A percentile compares a stretch with the other conserved stretches of the same genome.
Conservation (phyloP, 2,329 filamentous ascomycete species). For the Metarhizium sp. region DNA sequence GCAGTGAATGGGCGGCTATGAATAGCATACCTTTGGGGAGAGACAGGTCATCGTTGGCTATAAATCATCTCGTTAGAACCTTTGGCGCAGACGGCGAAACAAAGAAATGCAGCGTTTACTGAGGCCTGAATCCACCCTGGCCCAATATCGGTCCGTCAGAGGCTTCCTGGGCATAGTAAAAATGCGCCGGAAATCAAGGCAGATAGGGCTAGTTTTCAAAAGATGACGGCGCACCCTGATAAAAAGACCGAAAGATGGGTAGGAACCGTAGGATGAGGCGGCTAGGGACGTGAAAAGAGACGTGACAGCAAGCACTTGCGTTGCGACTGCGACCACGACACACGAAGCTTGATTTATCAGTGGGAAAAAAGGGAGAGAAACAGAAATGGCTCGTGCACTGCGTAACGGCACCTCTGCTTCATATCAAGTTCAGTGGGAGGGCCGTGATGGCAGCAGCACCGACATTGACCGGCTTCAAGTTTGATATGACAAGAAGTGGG, state of each 20-base stretch:
- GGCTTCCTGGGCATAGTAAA: slow-evolving; percentile 10
- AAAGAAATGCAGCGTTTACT: slow-evolving; percentile 7
- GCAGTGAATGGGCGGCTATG: background rate
- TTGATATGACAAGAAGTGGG: slow-evolving; percentile 1
- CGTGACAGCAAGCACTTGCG: background rate
- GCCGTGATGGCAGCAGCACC: background rate
- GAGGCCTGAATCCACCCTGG: slow-evolving; percentile 12
- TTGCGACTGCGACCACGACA: background rate
- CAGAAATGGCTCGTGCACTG: background rate
- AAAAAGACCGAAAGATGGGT: background rate
- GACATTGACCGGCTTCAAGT: background rate
- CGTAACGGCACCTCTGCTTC: background rate
- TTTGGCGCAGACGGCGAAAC: background rate
- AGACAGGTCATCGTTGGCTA: slow-evolving; percentile 54
- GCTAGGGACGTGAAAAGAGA: background rate
- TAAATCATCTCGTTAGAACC: slow-evolving; percentile 21
- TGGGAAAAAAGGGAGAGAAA: background rate
- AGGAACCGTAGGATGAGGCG: background rate
- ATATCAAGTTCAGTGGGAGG: background rate
- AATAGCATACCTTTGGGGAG: slow-evolving; percentile 49
- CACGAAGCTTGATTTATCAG: background rate
- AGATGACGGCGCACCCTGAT: background rate
- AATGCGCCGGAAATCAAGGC: background rate
- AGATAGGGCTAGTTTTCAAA: no score
- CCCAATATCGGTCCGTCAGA: slow-evolving; percentile 20